Base-by-base conservation (phyloP, 139 green algal species). In the Klebsormidium nitens region DNA sequence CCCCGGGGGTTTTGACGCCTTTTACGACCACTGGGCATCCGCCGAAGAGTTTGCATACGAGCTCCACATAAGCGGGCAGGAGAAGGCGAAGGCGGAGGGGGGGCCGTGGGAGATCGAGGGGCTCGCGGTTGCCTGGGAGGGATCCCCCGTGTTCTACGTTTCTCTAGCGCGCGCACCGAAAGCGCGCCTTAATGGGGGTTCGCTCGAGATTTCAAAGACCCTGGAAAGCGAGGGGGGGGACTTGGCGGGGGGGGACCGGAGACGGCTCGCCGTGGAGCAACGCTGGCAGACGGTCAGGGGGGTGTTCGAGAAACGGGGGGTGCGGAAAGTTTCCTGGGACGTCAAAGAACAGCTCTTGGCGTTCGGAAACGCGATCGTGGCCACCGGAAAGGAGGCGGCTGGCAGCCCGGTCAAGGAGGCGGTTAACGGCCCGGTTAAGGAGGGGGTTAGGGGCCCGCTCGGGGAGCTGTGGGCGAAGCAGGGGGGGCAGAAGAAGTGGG, bases 71-170 rank as follows among this genome's bases (percentile, higher is more conserved):
- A 68, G 29, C 40, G 28, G 40, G 36, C 32, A 59, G 47, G 23
- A 42, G 14, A 44, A 35, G 8, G 2, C 3, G 28, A 28, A 28
- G 11, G 59, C 17, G 5, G 32, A 5, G 31, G 28, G 14, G 55
- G 5, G 46, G 34, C 34, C 48, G 34, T 58, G 38, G 40, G 60
- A 71, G 28, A 29, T 77, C 0, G 70, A 77, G 35, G 70, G 70
- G 11, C 19, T 77, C 67, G 66, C 70, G 1, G 48, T 77, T 6
- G 64, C 47, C 40, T 77, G 70, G 70, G 35, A 75, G 35, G 62
- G 47, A 32, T 77, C 70, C 31, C 70, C 61, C 11, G 70, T 77
- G 3, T 74, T 50, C 39, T 77, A 77, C 59, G 29, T 77, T 19
- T 23, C 23, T 31, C 46, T 55, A n/a, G n/a, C n/a, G n/a, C n/a